Evolutionary conservation across 257 asterid species (phyloP), one percentile per base, ranked within the genome.

Genomic region (Coffea canephora): DNA sequence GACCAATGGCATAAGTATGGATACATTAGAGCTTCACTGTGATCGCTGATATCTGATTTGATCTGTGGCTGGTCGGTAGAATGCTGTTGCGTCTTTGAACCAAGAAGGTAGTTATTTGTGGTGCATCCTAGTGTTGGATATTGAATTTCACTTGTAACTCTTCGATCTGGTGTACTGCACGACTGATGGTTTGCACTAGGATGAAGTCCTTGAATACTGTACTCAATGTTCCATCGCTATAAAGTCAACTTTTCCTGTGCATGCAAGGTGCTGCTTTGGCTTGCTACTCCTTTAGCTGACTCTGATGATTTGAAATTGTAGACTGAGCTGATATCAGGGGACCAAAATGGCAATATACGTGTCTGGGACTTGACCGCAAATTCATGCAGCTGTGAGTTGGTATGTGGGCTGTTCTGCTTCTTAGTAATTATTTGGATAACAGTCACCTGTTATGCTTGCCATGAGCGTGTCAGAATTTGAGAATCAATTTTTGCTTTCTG

Each of bases 341-440:
- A 95, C 85, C 99, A 95, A 86, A 93, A 95, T 87, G 99, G 99
- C 79, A 95, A 95, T 77, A 95, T 95, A 75, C 98, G 99, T 71
- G 98, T 95, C 23, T 95, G 99, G 99, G 99, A 95, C 86, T 86
- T 95, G 88, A 95, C 96, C 18, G 97, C 98, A 81, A 95, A 93
- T 89, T 90, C 99, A 75, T 95, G 99, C 90, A 95, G 99, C 88
- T 95, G 99, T 80, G 99, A 95, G 86, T 84, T 93, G 91, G 99
- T 95, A 84, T 21, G 92, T 75, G 16, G 73, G 62, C 62, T 69
- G 69, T 68, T 10, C 52, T 78, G 54, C 66, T 62, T 49, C n/a
- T 73, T 34, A 34, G 14, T 45, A 52, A 14, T 76, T 13, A 74
- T n/a, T 54, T 50, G 16, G 25, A 70, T 13, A 41, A 75, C 12